Base-by-base conservation (phyloP, 1,284 basidiomycete species). In the Pisolithus thermaeus region DNA sequence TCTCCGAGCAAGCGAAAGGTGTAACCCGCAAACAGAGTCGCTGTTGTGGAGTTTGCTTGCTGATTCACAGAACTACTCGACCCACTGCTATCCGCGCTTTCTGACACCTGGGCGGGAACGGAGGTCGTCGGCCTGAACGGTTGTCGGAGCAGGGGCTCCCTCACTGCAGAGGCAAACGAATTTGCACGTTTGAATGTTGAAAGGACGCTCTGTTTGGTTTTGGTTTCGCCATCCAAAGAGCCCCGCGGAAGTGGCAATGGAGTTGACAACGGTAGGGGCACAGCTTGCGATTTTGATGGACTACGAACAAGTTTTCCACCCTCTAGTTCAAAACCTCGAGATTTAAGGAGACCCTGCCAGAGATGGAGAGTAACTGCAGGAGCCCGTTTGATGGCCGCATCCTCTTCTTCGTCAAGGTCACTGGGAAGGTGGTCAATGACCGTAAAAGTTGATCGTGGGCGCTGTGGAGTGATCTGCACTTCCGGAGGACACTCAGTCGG, bases 331-430 rank as follows among this genome's bases (percentile, higher is more conserved):
- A 82, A 87, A 8, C 85, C 86, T 18, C 85, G 76, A 36, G 74
- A 70, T 52, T 78, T 76, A 36, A 89, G 74, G 16, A 89, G 76
- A 55, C 74, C 76, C 44, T 77, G 73, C 86, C 86, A 88, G 7
- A 89, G 73, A 52, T 80, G 77, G 22, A 84, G 71, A 5, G 82
- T 83, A 2, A 81, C 73, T 0, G 73, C 73, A 0, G 81, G 81
- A 0, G 81, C 67, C n/a, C 81, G 80, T 47, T 75, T 79, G 2
- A 79, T 70, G 14, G 74, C 63, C 0, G 76, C 68, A 57, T 81
- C 81, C 51, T 83, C 83, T 35, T 77, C 75, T 47, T 66, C 60
- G 2, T 60, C 51, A 1, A 36, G 56, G 12, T 65, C 61, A 20
- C 52, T 23, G n/a, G 43, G 51, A 27, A 59, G 50, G 47, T 56